Evolutionary conservation across 2,329 filamentous ascomycete species (phyloP), one percentile per base, ranked within the genome.

Genomic region (Knoxdaviesia proteae): DNA sequence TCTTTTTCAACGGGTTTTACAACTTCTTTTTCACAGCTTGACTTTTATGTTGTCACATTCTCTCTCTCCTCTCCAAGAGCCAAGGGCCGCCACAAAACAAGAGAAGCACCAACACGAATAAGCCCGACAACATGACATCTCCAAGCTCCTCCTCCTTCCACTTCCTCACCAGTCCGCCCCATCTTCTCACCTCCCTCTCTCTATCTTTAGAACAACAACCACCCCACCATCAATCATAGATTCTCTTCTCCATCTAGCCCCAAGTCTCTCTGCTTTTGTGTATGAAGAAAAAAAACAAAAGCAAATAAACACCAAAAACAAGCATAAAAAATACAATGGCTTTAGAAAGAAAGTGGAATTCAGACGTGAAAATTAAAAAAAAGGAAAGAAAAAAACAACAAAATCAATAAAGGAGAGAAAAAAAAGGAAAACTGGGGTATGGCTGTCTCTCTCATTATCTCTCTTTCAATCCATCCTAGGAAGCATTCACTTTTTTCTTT

Each of bases 311-410:
- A 5, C 30, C 30, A n/a, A 8, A 43, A 39, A 39, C 32, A 35
- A 29, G 38, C 36, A 43, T 39, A 43, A 29, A 42, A 39, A 29
- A 35, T 30, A 42, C n/a, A 31, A 42, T n/a, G 8, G 37, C 11
- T 36, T 20, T 20, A 20, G 20, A 2, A 20, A 20, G 20, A 20
- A 20, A 20, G 20, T 20, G 20, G 20, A 20, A 20, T 41, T 31
- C 39, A 40, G 33, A 40, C 11, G 32, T n/a, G 31, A 33, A 41
- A 11, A 32, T 20, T 8, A 42, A 36, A 30, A 35, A 9, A 42
- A 34, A 39, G 7, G 34, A 44, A 34, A 36, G 33, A 38, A 32
- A 37, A 40, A 30, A n/a, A 38, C 32, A 38, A 32, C 31, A 42
- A 30, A 20, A 42, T 6, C 7, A 32, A 1, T 8, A 20, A 32